Evolutionary conservation across 2,329 filamentous ascomycete species (phyloP).

Genomic region (Alternaria rosae): DNA sequence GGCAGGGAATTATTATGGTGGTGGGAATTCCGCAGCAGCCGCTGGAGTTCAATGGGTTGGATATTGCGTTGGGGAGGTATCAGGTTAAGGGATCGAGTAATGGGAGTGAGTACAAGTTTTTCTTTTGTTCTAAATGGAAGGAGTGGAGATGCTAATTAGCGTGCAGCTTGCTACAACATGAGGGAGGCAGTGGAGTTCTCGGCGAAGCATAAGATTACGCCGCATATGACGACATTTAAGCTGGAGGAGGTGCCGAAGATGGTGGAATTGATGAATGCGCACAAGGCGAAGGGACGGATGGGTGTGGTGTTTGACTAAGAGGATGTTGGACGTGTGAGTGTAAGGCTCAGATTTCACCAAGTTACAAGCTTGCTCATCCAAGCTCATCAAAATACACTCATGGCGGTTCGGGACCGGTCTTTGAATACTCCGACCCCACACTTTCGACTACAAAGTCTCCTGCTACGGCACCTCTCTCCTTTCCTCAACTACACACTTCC

Average conservation of each 20-base stretch:
- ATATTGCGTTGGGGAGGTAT: slow-evolving; percentile 40
- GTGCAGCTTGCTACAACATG: slow-evolving; percentile 50
- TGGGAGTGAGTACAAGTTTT: slow-evolving; percentile 34
- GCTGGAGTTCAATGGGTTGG: slow-evolving; percentile 41
- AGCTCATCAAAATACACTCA: background rate
- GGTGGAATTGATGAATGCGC: slow-evolving; percentile 44
- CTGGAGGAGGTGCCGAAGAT: slow-evolving; percentile 46
- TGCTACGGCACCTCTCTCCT: background rate
- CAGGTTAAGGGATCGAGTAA: slow-evolving; percentile 43
- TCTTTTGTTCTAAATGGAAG: no score
- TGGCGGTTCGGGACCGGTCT: background rate
- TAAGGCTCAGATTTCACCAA: no score
- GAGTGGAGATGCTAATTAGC: slow-evolving; percentile 47
- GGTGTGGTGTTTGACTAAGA: slow-evolving; percentile 38
- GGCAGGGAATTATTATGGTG: slow-evolving; percentile 43
- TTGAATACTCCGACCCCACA: background rate
- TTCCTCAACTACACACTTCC: background rate
- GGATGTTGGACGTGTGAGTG: background rate
- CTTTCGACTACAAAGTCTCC: no score
- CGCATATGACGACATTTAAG: slow-evolving; percentile 38
- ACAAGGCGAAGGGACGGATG: slow-evolving; percentile 42
- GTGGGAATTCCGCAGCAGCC: slow-evolving; percentile 45
- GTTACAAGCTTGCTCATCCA: background rate
- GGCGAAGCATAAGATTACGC: slow-evolving; percentile 43
- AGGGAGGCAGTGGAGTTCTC: slow-evolving; percentile 43